A percentile compares a stretch with the other conserved stretches of the same genome.
Evolutionary conservation across 768 basidiomycete genomes (phyloP).

Genomic region (Suillus occidentalis): DNA sequence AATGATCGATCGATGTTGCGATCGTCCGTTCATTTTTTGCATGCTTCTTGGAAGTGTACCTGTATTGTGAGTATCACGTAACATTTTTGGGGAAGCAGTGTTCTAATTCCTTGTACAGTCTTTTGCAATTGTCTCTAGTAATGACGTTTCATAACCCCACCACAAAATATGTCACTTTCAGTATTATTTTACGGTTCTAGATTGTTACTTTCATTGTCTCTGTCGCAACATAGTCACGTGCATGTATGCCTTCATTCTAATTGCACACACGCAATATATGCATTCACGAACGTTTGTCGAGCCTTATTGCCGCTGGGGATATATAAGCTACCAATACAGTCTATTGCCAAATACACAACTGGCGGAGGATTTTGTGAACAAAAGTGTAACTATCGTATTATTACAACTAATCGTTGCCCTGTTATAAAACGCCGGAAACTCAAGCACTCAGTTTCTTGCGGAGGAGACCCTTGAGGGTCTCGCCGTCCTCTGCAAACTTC

Average conservation of each 20-base stretch:
- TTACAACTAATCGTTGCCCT: background rate
- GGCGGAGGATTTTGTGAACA: background rate
- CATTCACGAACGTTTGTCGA: background rate
- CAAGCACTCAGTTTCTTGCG: conserved; percentile 55
- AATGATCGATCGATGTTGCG: conserved; percentile 8
- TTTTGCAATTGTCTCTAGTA: conserved; percentile 4
- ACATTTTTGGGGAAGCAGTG: too few relatives aligned
- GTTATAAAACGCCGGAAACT: background rate
- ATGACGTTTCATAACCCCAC: background rate
- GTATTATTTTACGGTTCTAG: background rate
- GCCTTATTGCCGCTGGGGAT: background rate
- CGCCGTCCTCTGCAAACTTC: conserved; percentile 96
- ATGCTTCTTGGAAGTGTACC: background rate
- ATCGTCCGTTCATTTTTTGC: conserved; percentile 1
- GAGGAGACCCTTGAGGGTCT: conserved; percentile 81
- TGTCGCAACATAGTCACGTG: conserved; percentile 1
- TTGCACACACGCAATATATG: background rate
- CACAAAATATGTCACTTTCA: background rate
- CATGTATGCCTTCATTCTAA: conserved; percentile 2
- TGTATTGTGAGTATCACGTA: conserved; percentile 1
- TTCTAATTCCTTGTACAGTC: conserved; percentile 2
- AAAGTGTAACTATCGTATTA: background rate
- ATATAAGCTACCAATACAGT: background rate
- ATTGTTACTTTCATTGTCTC: background rate
- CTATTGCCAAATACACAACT: background rate